Evolutionary conservation across 305 asterid genomes (phyloP), one percentile per base, ranked within the genome.

Genomic region (Stenogyne calaminthoides): DNA sequence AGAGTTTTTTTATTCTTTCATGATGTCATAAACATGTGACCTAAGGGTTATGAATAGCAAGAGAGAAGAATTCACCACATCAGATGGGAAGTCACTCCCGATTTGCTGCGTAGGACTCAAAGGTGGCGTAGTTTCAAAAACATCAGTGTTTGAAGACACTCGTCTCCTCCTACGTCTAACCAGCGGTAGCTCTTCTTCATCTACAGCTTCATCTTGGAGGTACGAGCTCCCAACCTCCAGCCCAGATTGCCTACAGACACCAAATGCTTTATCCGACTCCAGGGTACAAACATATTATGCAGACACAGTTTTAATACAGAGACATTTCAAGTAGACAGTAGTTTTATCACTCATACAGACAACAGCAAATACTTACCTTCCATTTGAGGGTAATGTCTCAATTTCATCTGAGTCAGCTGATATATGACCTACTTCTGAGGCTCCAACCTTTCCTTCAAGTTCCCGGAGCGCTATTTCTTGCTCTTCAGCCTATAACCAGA

Each of bases 131-230:
- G 82, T 80, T 83, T 82, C 54, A 4, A n/a, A 46, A 46, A 14
- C 19, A 14, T 1, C 8, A 46, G 54, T 4, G 54, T 46, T n/a
- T 54, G 84, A 78, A 73, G 91, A 65, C 67, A 83, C 69, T 27
- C 80, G 88, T 77, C 95, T 84, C 76, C 93, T 86, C 84, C 96
- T 91, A 67, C 84, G 92, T 85, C 96, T 87, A 71, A 87, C 86
- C 76, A 88, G 85, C 40, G 86, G 93, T 56, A 78, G 82, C 73
- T 90, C 96, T 77, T 91, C 97, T 40, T 70, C 75, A 77, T 91
- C 99, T 67, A 87, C 97, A 71, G 78, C 71, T 76, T 90, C 96
- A 79, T 85, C 87, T 67, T 82, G 91, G 82, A 85, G 42, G 59
- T 92, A 86, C 67, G 95, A 77, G 77, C 88, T 86, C 57, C 97